Base-by-base conservation (phyloP, 768 basidiomycete species). In the Leccinum olivaceopallidum region DNA sequence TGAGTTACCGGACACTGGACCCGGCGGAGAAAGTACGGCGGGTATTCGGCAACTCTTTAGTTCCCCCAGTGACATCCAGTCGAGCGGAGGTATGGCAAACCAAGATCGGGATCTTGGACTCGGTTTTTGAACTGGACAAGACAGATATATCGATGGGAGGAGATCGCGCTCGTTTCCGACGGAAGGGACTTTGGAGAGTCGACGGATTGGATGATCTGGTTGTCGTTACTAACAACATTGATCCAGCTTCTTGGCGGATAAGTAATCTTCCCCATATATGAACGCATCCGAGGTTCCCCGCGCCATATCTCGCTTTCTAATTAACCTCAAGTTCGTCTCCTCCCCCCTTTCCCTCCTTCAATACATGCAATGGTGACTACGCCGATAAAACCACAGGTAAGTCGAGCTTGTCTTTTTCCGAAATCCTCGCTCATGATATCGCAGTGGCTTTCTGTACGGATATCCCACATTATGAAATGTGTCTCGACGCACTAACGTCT, bases 371-470 rank as follows among this genome's bases (percentile, higher is more conserved):
- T 73, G 72, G 67, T 67, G 28, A 32, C 55, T 49, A 51, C 56
- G 22, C 32, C 61, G 24, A 36, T 36, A 60, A 57, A 30, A 49
- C 55, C 39, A 55, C 71, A 59, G 60, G 71, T 63, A 50, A 53
- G 51, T 63, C 13, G 2, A 50, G 18, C 36, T 20, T 26, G 7
- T 48, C 26, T 30, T 34, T 6, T 14, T 5, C 8, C 5, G 0
- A n/a, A 30, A 10, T 37, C 3, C 28, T 48, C 50, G 42, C 59
- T 68, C 28, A 68, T 24, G n/a, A 34, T 28, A 28, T 52, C 32
- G 8, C 49, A 73, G 72, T 58, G 26, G 14, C 61, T 73, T 49
- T 54, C 59, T 6, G 73, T 73, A 58, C 5, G 71, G 67, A 2
- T 22, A 26, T 51, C 47, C 22, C 56, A 48, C 5, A 39, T 26